Conservation (phyloP, 768 basidiomycete genomes). For the Lactarius sanguifluus region DNA sequence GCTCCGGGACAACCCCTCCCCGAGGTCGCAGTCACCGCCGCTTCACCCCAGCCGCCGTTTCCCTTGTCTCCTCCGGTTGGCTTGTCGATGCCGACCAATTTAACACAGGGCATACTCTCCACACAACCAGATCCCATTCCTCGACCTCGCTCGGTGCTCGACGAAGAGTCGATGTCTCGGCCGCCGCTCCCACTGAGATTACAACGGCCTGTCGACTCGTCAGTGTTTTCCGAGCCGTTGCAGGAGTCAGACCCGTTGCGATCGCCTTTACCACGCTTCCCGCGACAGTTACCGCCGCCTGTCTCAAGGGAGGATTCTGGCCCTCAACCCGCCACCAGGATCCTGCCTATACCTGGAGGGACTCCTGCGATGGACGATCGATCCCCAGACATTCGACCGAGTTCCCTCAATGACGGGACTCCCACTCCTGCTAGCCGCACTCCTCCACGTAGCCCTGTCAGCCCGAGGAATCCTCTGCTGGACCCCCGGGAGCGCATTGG, state of each 20-base stretch:
- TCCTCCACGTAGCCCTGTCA: conserved; percentile 65
- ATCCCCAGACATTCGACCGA: conserved; percentile 12
- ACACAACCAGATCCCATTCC: conserved; percentile 24
- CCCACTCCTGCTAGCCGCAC: conserved; percentile 28
- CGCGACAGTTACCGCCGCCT: conserved; percentile 27
- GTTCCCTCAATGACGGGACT: conserved; percentile 16
- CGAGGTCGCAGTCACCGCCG: conserved; percentile 18
- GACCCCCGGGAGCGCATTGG: conserved; percentile 37
- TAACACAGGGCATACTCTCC: conserved; percentile 9
- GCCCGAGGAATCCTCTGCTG: conserved; percentile 47
- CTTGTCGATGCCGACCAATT: conserved; percentile 6
- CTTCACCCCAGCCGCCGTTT: conserved; percentile 10
- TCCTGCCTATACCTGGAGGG: conserved; percentile 25
- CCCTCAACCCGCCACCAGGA: conserved; percentile 12
- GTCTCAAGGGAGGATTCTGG: conserved; percentile 25
- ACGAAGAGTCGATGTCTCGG: conserved; percentile 23
- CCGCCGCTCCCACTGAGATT: conserved; percentile 14
- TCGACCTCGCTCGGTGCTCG: conserved; percentile 27
- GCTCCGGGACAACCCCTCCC: conserved; percentile 11
- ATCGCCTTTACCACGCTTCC: conserved; percentile 40
- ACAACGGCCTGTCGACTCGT: conserved; percentile 26
- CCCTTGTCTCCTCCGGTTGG: conserved; percentile 9
- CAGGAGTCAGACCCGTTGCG: conserved; percentile 41
- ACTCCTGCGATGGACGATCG: conserved; percentile 27
- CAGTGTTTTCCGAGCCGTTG: conserved; percentile 30